Conservation (phyloP, 768 basidiomycete species). For the Boletus rubropictus region DNA sequence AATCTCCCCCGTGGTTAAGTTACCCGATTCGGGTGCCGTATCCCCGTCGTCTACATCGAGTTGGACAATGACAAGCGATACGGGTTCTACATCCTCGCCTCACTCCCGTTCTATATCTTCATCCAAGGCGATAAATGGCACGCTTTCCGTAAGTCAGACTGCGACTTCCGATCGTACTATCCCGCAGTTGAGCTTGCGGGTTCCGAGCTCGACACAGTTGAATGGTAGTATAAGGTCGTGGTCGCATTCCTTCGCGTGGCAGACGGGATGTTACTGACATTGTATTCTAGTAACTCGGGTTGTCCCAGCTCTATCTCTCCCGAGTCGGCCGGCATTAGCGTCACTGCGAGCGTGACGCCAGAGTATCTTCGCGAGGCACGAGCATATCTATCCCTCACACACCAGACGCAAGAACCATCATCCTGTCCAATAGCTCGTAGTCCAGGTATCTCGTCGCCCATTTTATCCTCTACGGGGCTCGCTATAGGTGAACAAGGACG, state of each 20-base stretch:
- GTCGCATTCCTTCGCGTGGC: not conserved
- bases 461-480: conserved; percentile 30
- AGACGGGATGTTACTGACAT: conserved; percentile 1
- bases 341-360: conserved; percentile 29
- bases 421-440: conserved; percentile 15
- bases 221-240: conserved; percentile 13
- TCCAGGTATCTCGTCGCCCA: conserved; percentile 22
- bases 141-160: conserved; percentile 3
- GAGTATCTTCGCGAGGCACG: conserved; percentile 30
- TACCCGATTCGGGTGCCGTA: conserved; percentile 21
- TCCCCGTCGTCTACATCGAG: conserved; percentile 25
- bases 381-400: conserved; percentile 30
- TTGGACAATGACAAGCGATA: conserved; percentile 27
- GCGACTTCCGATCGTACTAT: conserved; percentile 9
- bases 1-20: conserved; percentile 25
- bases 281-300: conserved; percentile 17
- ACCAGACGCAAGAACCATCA: conserved; percentile 11
- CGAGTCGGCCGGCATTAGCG: conserved; percentile 29
- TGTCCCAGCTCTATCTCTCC: conserved; percentile 30
- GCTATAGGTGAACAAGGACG: conserved; percentile 23
- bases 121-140: conserved; percentile 9
- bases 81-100: conserved; percentile 15
- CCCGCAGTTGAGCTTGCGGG: conserved; percentile 27
- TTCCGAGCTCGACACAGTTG: conserved; percentile 16
- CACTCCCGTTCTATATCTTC: conserved; percentile 5